phyloP scores from a whole-genome alignment of 2,329 filamentous ascomycete species.

The Nigrospora osmanthi region DNA sequence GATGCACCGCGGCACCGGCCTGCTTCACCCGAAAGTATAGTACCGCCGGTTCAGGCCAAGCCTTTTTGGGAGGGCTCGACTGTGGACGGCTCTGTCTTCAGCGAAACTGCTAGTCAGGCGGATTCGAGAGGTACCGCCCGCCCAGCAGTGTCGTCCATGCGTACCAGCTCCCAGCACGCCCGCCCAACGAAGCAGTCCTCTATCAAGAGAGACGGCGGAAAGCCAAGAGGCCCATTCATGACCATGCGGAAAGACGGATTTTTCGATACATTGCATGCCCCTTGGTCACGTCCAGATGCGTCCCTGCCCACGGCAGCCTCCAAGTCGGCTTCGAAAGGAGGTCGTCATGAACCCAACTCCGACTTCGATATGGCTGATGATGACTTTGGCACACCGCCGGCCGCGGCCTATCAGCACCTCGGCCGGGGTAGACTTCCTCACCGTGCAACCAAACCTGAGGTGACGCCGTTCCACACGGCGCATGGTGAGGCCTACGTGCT shows the following conservation, averaged over 20 bases:
- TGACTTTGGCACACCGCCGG: no score
- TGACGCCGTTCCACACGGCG: no score
- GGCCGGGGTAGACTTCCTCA: no score
- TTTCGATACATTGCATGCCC: conserved; percentile 14
- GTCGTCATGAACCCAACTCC: no score
- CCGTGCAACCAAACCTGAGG: no score
- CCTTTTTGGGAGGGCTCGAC: conserved; percentile 25
- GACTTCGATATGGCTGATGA: no score
- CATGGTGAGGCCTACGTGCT: no score
- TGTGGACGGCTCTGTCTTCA: conserved; percentile 22
- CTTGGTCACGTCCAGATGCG: not conserved
- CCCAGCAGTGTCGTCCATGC: conserved; percentile 3
- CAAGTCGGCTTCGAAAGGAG: no score
- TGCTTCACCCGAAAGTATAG: conserved; percentile 11
- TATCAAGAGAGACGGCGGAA: conserved; percentile 10
- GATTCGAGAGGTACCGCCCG: conserved; percentile 14
- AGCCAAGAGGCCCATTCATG: conserved; percentile 13
- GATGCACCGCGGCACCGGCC: conserved; percentile 12
- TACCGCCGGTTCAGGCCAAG: conserved; percentile 7
- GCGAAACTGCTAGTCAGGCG: conserved; percentile 22
- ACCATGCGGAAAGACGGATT: conserved; percentile 18
- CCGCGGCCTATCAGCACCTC: no score
- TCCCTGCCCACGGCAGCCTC: no score
- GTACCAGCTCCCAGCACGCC: no score
- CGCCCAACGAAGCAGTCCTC: conserved; percentile 12